phyloP scores from a whole-genome alignment of 352 stramenopile genomes.

The Phytophthora lateralis region DNA sequence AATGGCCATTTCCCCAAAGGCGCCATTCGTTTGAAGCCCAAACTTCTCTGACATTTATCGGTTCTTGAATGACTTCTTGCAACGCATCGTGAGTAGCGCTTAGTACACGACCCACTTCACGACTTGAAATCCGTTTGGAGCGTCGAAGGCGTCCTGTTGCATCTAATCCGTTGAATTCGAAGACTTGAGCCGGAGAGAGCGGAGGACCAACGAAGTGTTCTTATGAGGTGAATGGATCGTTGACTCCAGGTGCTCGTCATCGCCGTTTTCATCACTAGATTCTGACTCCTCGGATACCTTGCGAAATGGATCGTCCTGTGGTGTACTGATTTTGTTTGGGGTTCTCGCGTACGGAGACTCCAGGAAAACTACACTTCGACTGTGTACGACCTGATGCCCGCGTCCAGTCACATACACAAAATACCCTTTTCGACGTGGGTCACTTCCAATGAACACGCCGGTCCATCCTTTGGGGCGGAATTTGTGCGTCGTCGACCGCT shows the following conservation, averaged over 20 bases:
- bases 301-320: neutral
- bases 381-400: constrained; percentile 7
- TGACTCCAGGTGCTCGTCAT: neutral
- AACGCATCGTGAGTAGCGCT: too few species aligned
- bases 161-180: too few species aligned
- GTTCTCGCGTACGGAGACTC: neutral
- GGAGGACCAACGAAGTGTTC: too few species aligned
- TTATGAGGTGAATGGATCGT: too few species aligned
- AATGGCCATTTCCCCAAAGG: too few species aligned
- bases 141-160: too few species aligned
- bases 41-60: too few species aligned
- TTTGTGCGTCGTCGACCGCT: constrained; percentile 3
- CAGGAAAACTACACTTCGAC: constrained; percentile 18
- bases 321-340: neutral
- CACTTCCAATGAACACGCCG: constrained; percentile 12
- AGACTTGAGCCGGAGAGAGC: too few species aligned
- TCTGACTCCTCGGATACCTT: neutral
- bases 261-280: neutral
- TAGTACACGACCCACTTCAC: neutral
- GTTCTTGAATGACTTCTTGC: too few species aligned
- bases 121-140: too few species aligned
- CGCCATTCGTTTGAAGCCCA: too few species aligned
- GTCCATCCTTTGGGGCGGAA: constrained; percentile 11
- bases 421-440: constrained; percentile 14
- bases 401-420: constrained; percentile 16